Evolutionary conservation across 192 early-diverging fungal genomes (phyloP), one percentile per base, ranked within the genome.

Genomic region (Spizellomyces sp.): DNA sequence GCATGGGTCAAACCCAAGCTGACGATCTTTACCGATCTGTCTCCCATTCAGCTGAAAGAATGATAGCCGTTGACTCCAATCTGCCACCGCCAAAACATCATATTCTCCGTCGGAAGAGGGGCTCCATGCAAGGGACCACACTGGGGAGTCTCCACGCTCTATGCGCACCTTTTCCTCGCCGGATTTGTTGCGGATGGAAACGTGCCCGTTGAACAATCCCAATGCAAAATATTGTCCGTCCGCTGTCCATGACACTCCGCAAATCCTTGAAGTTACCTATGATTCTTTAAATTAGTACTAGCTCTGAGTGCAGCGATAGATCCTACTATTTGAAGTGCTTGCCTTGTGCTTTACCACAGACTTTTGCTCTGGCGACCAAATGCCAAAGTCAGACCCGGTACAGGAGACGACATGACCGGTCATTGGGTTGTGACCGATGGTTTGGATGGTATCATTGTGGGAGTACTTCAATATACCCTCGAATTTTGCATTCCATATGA

Each of bases 121-220:
- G 66, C 70, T 77, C 85, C 85, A 88, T 48, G 79, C 68, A 41
- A 88, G 22, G 19, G 87, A 77, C 83, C 83, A 88, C 9, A 88
- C 73, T 2, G 87, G 83, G 6, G 69, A 54, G 5, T 66, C 69
- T n/a, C 83, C 83, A 14, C 87, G 75, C 52, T 86, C 81, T 44
- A 88, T 86, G 9, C 77, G 63, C n/a, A 80, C 75, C 63, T 80
- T 81, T 65, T 88, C 87, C 47, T 88, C 84, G 6, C 87, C 87
- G 21, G 47, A 59, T 42, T 73, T 66, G 69, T 70, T 78, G n/a
- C 87, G 75, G 10, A 88, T 83, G 12, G 80, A 82, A 42, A 88
- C 73, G 45, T 74, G 68, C 14, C 87, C 87, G 69, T 83, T 87
- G 76, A 79, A 84, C 56, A 87, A 64, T 10, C 87, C 87, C 2